These are phyloP conservation scores for Aphanoascus verrucosus DNA, from an alignment of 2,329 filamentous ascomycete species.

Conservation along the genomic window DNA sequence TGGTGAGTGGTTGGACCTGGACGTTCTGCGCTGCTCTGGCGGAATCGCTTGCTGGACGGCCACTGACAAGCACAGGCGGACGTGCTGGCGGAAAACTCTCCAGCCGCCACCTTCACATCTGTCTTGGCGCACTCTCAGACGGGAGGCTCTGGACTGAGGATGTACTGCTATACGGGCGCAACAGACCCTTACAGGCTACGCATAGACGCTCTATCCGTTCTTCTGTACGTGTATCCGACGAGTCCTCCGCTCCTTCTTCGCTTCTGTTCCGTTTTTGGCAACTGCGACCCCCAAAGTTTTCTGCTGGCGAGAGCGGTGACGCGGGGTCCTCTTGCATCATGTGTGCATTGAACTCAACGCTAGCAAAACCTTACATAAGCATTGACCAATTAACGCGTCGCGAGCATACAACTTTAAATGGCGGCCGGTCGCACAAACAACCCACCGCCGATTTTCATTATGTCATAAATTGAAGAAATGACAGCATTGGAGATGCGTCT, in stretches of 20 bases:
- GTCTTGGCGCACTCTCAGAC: too few species aligned
- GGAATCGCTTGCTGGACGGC: too few species aligned
- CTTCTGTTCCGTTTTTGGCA: not conserved
- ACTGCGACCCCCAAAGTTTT: not conserved
- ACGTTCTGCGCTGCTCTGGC: too few species aligned
- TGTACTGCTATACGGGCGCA: too few species aligned
- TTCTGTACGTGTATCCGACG: not conserved
- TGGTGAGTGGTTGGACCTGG: too few species aligned
- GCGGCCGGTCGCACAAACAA: not conserved
- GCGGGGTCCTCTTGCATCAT: not conserved
- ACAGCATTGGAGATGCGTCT: not conserved
- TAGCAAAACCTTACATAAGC: slow-evolving; percentile 3
- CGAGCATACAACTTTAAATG: not conserved
- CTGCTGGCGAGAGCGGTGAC: slow-evolving; percentile 5
- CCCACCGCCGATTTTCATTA: slow-evolving; percentile 2
- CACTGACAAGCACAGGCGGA: too few species aligned
- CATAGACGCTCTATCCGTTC: too few species aligned
- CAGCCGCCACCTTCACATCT: too few species aligned
- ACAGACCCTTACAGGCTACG: too few species aligned
- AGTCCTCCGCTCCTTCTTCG: not conserved
- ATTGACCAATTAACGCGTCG: not conserved
- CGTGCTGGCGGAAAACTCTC: too few species aligned
- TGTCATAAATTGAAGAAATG: slow-evolving; percentile 1
- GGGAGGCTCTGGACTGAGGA: too few species aligned
- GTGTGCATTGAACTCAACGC: slow-evolving; percentile 1